Conservation (phyloP, 1,284 basidiomycete genomes). For the Fomitopsis betulina region DNA sequence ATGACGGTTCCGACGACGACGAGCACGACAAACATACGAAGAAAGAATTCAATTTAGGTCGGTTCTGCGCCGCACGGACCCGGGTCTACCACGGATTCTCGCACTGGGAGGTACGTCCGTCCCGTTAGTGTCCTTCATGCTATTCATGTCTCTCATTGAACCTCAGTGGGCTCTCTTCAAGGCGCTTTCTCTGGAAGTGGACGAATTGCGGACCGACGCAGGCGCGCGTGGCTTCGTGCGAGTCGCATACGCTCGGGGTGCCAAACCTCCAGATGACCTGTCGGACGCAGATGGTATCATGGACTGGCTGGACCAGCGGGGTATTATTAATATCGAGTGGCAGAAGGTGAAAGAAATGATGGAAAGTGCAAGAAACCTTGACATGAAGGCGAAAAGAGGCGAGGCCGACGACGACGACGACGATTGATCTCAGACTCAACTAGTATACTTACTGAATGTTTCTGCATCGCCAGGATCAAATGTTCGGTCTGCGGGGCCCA, state of each 20-base stretch:
- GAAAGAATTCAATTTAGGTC: constrained; percentile 54
- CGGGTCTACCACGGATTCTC: constrained; percentile 69
- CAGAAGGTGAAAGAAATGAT: constrained; percentile 64
- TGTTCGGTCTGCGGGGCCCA: no score
- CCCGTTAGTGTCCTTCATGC: not conserved
- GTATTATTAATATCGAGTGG: constrained; percentile 66
- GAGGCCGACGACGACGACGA: constrained; percentile 32
- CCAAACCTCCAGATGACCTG: constrained; percentile 56
- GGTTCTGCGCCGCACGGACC: constrained; percentile 71
- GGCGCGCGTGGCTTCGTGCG: constrained; percentile 44
- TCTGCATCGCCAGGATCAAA: no score
- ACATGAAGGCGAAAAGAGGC: constrained; percentile 44
- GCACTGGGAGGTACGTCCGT: constrained; percentile 85
- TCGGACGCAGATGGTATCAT: constrained; percentile 71
- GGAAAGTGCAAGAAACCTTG: constrained; percentile 64
- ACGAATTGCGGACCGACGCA: constrained; percentile 36
- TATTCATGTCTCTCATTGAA: not conserved
- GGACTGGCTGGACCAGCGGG: constrained; percentile 76
- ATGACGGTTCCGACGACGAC: constrained; percentile 22
- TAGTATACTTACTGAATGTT: not conserved
- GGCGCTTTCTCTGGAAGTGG: constrained; percentile 49
- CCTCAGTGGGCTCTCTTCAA: constrained; percentile 55
- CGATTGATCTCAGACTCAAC: not conserved
- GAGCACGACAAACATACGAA: constrained; percentile 19
- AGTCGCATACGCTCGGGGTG: constrained; percentile 49